Evolutionary conservation across 352 stramenopile genomes (phyloP).

Genomic region (Sclerospora graminicola): DNA sequence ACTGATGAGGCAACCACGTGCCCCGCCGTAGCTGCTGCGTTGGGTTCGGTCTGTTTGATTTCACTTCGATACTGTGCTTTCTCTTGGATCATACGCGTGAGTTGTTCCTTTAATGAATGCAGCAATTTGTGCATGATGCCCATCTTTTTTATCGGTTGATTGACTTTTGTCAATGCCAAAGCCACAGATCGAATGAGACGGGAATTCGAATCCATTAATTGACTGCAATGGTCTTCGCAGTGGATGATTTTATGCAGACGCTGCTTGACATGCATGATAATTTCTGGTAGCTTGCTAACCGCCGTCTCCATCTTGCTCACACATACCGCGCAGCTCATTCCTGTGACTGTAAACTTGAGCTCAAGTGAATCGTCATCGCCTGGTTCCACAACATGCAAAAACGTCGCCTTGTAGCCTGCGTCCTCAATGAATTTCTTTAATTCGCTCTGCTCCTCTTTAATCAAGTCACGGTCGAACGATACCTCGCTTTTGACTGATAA

Average conservation of each 20-base stretch:
- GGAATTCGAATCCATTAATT: slow-evolving; percentile 71
- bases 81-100: slow-evolving; percentile 70
- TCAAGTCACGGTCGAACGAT: too few relatives aligned
- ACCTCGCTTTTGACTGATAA: too few relatives aligned
- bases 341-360: too few relatives aligned
- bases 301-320: too few relatives aligned
- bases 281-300: slow-evolving; percentile 95
- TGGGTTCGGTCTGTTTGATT: slow-evolving; percentile 38
- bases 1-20: slow-evolving; percentile 25
- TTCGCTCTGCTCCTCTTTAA: too few relatives aligned
- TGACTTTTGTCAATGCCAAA: slow-evolving; percentile 59
- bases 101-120: slow-evolving; percentile 89
- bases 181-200: slow-evolving; percentile 74
- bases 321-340: too few relatives aligned
- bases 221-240: slow-evolving; percentile 62
- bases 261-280: slow-evolving; percentile 86
- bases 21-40: too few relatives aligned
- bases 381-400: slow-evolving; percentile 98
- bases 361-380: slow-evolving; percentile 87
- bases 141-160: slow-evolving; percentile 93
- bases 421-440: too few relatives aligned
- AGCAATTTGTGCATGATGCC: slow-evolving; percentile 87
- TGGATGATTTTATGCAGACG: slow-evolving; percentile 83
- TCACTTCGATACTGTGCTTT: slow-evolving; percentile 55
- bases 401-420: too few relatives aligned